Evolutionary conservation across 2,329 filamentous ascomycete genomes (phyloP).

Genomic region (Colletotrichum tabaci): DNA sequence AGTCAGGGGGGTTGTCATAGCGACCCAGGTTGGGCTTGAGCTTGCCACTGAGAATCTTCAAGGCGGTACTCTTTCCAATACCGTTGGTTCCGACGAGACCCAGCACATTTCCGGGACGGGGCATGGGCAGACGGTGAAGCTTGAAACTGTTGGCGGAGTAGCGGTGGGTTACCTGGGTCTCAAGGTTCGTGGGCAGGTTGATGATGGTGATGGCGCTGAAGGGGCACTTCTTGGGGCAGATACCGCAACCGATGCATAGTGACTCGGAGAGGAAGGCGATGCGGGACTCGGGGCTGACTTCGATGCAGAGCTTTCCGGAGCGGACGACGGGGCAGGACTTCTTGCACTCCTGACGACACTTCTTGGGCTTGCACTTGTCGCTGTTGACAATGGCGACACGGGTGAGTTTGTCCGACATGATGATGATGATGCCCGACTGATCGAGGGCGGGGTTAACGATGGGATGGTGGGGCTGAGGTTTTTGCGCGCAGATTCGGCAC

Average conservation of each 20-base stretch:
- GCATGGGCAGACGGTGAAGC: constrained; percentile 96
- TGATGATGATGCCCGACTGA: constrained; percentile 51
- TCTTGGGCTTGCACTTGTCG: constrained; percentile 84
- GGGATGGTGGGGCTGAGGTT: constrained; percentile 35
- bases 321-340: constrained; percentile 98
- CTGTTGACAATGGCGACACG: constrained; percentile 99
- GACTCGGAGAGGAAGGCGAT: constrained; percentile 98
- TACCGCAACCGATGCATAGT: constrained; percentile 98
- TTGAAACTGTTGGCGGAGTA: constrained; percentile 99
- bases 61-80: constrained; percentile 99
- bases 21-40: constrained; percentile 97
- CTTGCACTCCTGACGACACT: constrained; percentile 99
- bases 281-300: constrained; percentile 89
- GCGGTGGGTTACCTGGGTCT: constrained; percentile 97
- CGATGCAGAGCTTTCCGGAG: constrained; percentile 97
- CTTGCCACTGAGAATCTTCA: constrained; percentile 99
- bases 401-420: constrained; percentile 94
- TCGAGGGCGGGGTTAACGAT: constrained; percentile 40
- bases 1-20: constrained; percentile 97
- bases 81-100: constrained; percentile 99
- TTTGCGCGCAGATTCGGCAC: constrained; percentile 20
- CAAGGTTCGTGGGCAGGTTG: constrained; percentile 99
- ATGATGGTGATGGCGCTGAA: constrained; percentile 99
- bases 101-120: constrained; percentile 93
- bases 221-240: constrained; percentile 99